Conservation (phyloP, 75 land plant genomes). For the Adiantum capillusveneris region DNA sequence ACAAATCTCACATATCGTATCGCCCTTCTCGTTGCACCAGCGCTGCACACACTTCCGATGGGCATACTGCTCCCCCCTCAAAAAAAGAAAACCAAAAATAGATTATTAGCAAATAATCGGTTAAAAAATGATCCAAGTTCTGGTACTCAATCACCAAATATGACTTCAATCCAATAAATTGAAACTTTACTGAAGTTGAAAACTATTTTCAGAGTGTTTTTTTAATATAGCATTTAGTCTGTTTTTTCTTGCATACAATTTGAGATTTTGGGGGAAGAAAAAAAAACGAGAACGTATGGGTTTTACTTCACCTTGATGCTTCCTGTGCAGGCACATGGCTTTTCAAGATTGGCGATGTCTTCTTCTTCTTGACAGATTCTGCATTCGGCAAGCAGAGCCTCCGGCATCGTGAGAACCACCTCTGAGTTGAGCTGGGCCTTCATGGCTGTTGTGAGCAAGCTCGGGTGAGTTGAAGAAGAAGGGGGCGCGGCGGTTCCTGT, state of each 20-base stretch:
- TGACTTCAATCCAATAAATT: too few species aligned
- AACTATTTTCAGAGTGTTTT: not conserved
- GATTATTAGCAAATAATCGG: not conserved
- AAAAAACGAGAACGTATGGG: not conserved
- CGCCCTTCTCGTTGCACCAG: slow-evolving; percentile 60
- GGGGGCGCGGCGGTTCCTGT: too few species aligned
- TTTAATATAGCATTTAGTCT: too few species aligned
- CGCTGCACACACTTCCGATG: slow-evolving; percentile 57
- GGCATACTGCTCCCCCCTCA: slow-evolving; percentile 32
- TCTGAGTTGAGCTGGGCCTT: too few species aligned
- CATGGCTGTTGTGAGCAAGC: too few species aligned
- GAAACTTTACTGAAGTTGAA: too few species aligned
- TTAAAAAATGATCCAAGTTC: not conserved
- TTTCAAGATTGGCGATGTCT: slow-evolving; percentile 35
- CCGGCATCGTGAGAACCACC: too few species aligned
- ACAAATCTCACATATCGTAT: slow-evolving; percentile 49
- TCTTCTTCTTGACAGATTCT: slow-evolving; percentile 62
- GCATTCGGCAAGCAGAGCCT: slow-evolving; percentile 25
- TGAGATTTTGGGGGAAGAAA: slow-evolving; percentile 1
- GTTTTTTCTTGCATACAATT: too few species aligned
- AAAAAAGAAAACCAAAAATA: not conserved
- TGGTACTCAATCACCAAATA: too few species aligned
- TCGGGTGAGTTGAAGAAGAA: too few species aligned
- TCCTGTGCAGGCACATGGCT: slow-evolving; percentile 65
- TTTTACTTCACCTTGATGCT: slow-evolving; percentile 40